phyloP scores from a whole-genome alignment of 441 rosid species.

The Flueggea neowawraea region DNA sequence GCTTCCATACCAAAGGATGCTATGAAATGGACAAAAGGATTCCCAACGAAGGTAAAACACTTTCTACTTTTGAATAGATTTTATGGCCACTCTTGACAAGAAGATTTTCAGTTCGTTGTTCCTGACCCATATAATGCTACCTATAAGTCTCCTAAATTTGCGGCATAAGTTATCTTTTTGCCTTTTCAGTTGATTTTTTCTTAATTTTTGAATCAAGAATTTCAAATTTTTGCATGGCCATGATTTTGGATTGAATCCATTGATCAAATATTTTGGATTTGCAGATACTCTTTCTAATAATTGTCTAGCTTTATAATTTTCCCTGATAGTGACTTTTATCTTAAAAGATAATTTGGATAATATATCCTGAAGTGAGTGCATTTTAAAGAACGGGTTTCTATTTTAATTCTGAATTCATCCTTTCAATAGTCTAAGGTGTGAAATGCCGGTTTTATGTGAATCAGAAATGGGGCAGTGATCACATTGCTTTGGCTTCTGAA shows the following conservation, averaged over 20 bases:
- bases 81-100: not conserved
- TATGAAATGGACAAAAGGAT: constrained; percentile 88
- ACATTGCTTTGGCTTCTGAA: constrained; percentile 86
- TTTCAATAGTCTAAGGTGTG: not conserved
- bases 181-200: not conserved
- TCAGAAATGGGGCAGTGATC: constrained; percentile 99
- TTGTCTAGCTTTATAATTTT: too few relatives aligned
- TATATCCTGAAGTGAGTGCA: not conserved
- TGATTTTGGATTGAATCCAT: not conserved
- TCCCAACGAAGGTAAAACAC: constrained; percentile 80
- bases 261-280: too few relatives aligned
- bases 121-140: too few relatives aligned
- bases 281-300: too few relatives aligned
- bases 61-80: constrained; percentile 1
- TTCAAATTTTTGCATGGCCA: not conserved
- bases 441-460: not conserved
- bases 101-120: not conserved
- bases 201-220: not conserved
- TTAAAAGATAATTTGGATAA: not conserved
- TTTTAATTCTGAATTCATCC: too few relatives aligned
- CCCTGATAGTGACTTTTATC: too few relatives aligned
- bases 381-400: not conserved
- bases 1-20: constrained; percentile 85
- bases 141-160: too few relatives aligned
- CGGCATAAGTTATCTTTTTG: not conserved